Base-by-base conservation (phyloP, 176 grass and related monocot species). In the Musa acuminata region DNA sequence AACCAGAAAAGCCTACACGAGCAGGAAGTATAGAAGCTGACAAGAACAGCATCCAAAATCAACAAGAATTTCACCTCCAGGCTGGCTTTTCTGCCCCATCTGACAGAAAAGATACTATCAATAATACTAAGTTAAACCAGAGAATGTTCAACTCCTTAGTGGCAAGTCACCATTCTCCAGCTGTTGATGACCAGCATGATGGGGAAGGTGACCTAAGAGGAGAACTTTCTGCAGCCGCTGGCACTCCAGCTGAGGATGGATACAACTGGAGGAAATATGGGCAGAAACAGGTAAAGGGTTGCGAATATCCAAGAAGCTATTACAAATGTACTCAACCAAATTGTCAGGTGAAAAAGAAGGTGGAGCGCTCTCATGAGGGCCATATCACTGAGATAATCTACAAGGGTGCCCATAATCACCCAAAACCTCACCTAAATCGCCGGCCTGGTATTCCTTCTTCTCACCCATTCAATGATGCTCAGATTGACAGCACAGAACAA, bases 181-280 rank as follows among this genome's bases (percentile, higher is more conserved):
- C 67, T 55, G 62, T 80, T 79, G 77, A 86, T 8, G 87, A 79
- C 54, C 62, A 76, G 51, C 80, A 81, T 60, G 53, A 59, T 2
- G 83, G 80, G 1, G 84, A 82, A 73, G 75, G 76, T 25, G 82
- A 81, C 68, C 81, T 68, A 67, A 89, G 74, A 85, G 79, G 11
- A 55, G 86, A 86, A 29, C 72, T 71, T 53, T 69, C 67, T 10
- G 14, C 78, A 62, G 75, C 76, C 14, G 24, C 65, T 3, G 8
- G 71, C 0, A 49, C 79, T 8, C 85, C 85, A 1, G 88, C 87
- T 4, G 90, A 97, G 73, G 90, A 97, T 62, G 90, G 87, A 27
- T 93, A 97, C 84, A 89, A 91, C 64, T 97, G 94, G 94, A 81
- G 94, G 86, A 97, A 97, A 73, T 97, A 97, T 72, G 94, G 94